Base-by-base conservation (phyloP, 2,329 filamentous ascomycete species). In the Penicillium frequentans region DNA sequence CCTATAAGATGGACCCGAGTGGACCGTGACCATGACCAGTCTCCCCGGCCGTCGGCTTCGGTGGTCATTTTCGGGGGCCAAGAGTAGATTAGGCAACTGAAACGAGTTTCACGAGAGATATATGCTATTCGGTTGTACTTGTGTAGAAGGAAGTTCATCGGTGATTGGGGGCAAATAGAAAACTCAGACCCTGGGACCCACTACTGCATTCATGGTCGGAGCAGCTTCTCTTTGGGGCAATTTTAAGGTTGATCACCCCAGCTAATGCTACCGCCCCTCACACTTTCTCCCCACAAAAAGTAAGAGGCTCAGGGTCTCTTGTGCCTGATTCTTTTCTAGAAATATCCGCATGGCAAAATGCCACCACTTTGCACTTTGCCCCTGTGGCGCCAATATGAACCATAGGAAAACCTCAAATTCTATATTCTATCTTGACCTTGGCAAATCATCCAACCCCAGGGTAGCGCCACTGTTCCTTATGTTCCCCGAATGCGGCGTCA, bases 121-220 rank as follows among this genome's bases (percentile, higher is more conserved):
- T 5, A n/a, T 19, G 35, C 6, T 16, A 23, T 19, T 52, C 49
- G 49, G 49, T 8, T 44, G 49, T 24, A 31, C 39, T 8, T 43
- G 33, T 35, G 46, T 10, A 21, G 14, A 19, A 52, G 42, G 50
- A 52, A 46, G n/a, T n/a, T n/a, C 2, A n/a, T 37, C 14, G 33
- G 33, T 21, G n/a, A 19, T 42, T 23, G n/a, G 10, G 45, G 27
- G 14, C 19, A 45, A 11, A 23, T 23, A 6, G 19, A 23, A 33
- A 37, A 44, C 29, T 44, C 50, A 53, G 50, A 37, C 50, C 29
- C 42, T 37, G 39, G 21, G 21, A 33, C 29, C 50, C 50, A 53
- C 50, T 14, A 23, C 39, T 19, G 39, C 39, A 39, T 42, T 23
- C 39, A 19, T 19, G 37, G 39, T 27, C 39, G 31, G 43, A 27